A percentile compares a stretch with the other conserved stretches of the same genome.
Evolutionary conservation across 352 stramenopile species (phyloP).

Genomic region (Phytophthora syringae): DNA sequence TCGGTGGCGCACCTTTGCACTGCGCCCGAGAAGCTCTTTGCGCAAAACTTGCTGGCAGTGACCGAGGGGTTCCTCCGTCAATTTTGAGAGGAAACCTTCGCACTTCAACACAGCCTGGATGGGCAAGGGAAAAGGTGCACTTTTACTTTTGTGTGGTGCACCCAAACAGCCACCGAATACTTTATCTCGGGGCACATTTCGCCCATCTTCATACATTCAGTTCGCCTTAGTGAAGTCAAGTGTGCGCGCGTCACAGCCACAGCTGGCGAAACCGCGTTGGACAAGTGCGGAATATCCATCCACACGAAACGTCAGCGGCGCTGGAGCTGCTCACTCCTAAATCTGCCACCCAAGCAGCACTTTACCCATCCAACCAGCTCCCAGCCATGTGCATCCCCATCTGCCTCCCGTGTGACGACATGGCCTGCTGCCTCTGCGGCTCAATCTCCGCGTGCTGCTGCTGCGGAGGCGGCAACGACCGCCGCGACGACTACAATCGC

Average conservation of each 20-base stretch:
- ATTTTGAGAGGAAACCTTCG: slow-evolving; percentile 21
- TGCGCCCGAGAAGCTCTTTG: not conserved
- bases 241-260: slow-evolving; percentile 31
- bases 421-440: slow-evolving; percentile 42
- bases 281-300: slow-evolving; percentile 29
- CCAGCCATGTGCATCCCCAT: slow-evolving; percentile 37
- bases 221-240: slow-evolving; percentile 15
- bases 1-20: slow-evolving; percentile 17
- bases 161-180: slow-evolving; percentile 5
- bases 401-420: slow-evolving; percentile 39
- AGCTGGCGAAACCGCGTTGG: slow-evolving; percentile 15
- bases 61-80: slow-evolving; percentile 4
- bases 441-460: slow-evolving; percentile 41
- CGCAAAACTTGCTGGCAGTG: slow-evolving; percentile 17
- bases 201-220: slow-evolving; percentile 4
- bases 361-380: not conserved
- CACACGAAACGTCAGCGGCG: not conserved
- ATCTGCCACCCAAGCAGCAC: slow-evolving; percentile 11
- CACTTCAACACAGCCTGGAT: slow-evolving; percentile 32
- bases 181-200: slow-evolving; percentile 2
- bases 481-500: slow-evolving; percentile 25
- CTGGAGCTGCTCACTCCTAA: slow-evolving; percentile 24
- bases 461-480: slow-evolving; percentile 24
- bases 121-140: slow-evolving; percentile 8
- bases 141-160: slow-evolving; percentile 7